Evolutionary conservation across 2,329 filamentous ascomycete genomes (phyloP).

Genomic region (Teratosphaeria gauchensis): DNA sequence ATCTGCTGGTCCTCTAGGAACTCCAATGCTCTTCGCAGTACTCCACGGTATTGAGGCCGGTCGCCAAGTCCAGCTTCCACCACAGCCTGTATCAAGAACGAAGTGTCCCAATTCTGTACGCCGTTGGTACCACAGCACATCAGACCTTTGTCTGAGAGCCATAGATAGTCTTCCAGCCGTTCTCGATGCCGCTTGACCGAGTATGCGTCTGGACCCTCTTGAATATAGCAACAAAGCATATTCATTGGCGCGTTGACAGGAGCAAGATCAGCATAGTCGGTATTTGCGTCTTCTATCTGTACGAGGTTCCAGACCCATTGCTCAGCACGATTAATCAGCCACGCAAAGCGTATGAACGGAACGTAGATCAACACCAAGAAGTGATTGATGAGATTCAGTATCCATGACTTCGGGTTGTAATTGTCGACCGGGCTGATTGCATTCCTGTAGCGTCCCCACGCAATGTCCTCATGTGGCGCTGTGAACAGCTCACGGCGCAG

Average conservation of each 20-base stretch:
- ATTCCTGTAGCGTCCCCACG: conserved; percentile 71
- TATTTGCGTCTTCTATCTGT: conserved; percentile 87
- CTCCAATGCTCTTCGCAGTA: conserved; percentile 70
- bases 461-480: conserved; percentile 65
- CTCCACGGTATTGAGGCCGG: conserved; percentile 66
- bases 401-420: conserved; percentile 82
- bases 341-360: conserved; percentile 61
- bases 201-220: conserved; percentile 65
- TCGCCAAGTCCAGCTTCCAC: conserved; percentile 70
- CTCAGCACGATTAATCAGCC: conserved; percentile 62
- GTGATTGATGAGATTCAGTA: conserved; percentile 73
- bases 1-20: conserved; percentile 92
- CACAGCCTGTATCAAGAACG: conserved; percentile 76
- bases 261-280: conserved; percentile 73
- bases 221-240: conserved; percentile 72
- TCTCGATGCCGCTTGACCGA: conserved; percentile 70
- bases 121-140: conserved; percentile 93
- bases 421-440: conserved; percentile 72
- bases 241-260: conserved; percentile 91
- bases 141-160: conserved; percentile 89
- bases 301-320: conserved; percentile 74
- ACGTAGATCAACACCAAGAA: conserved; percentile 69
- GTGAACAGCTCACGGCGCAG: conserved; percentile 75
- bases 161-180: conserved; percentile 74
- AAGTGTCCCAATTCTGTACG: conserved; percentile 95